Evolutionary conservation across 2,329 filamentous ascomycete genomes (phyloP), one percentile per base, ranked within the genome.

Genomic region (Didymellaceae sp.): DNA sequence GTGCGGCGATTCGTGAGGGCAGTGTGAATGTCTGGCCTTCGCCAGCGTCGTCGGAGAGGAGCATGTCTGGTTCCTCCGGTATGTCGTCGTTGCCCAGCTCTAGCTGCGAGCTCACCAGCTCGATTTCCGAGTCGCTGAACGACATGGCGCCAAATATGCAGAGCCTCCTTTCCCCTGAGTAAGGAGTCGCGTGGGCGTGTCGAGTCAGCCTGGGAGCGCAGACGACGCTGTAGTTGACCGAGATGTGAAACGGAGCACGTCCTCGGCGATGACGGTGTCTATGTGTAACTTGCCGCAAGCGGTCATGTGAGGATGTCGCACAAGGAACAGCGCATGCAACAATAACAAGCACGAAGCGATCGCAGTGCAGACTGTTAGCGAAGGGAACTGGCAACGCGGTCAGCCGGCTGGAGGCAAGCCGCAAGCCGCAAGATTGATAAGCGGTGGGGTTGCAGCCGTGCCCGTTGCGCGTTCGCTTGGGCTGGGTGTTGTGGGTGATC

Each of bases 1-100:
- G 87, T 45, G 88, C 88, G 62, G 88, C 88, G 66, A 92, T 87
- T 66, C 86, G 87, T 22, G 89, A 86, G 44, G 89, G 89, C 35
- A 88, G 89, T 43, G 85, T 83, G 66, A 83, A 81, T 57, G 78
- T 69, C 49, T 72, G 68, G 46, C 70, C 58, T 48, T 63, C 63
- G 40, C 70, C 70, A 42, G 67, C 70, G 45, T 70, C 73, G 52
- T 76, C 72, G 53, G 73, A 73, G 49, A 70, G 67, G 18, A 71
- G 52, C 65, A 74, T 73, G 55, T 75, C 74, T 39, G 67, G 62
- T 59, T 75, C 74, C 54, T 76, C 73, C 26, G 71, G 72, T 25
- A 75, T 74, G 59, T 74, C 71, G 62, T 74, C 70, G 65, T 70
- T 68, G 44, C 62, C 56, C 42, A 57, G 54, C 52, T 60, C 61